Evolutionary conservation across 23 red algal species (phyloP).

Genomic region (Agarophyton chilense): DNA sequence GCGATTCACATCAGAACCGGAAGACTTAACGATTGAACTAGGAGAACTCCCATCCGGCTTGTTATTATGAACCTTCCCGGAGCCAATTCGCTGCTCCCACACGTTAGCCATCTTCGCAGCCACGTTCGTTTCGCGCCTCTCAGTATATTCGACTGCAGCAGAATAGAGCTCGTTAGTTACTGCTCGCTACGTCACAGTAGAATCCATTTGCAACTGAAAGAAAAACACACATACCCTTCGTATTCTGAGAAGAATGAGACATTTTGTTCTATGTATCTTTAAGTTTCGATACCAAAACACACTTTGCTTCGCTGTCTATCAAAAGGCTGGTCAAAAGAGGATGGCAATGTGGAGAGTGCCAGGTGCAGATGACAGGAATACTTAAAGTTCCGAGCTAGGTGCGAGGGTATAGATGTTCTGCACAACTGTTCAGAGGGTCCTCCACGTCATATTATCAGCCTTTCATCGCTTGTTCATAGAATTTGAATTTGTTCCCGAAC

Average conservation of each 20-base stretch:
- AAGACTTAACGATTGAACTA: slow-evolving; percentile 28
- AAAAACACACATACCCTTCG: slow-evolving; percentile 20
- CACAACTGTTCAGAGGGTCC: not conserved
- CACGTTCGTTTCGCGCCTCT: slow-evolving; percentile 31
- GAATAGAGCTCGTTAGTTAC: not conserved
- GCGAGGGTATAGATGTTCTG: slow-evolving; percentile 12
- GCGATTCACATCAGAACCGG: slow-evolving; percentile 6
- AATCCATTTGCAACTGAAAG: not conserved
- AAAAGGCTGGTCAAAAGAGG: too few relatives aligned
- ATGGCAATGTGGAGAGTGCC: too few relatives aligned
- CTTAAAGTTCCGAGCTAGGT: too few relatives aligned
- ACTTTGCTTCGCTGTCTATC: too few relatives aligned
- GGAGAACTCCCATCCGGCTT: not conserved
- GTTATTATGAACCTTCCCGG: not conserved
- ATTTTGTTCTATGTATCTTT: not conserved
- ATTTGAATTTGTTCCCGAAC: not conserved
- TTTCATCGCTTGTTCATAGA: not conserved
- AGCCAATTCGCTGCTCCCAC: slow-evolving; percentile 42
- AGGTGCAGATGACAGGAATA: too few relatives aligned
- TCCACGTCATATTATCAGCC: not conserved
- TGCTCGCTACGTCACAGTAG: not conserved
- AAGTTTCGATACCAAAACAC: not conserved
- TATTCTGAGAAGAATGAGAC: slow-evolving; percentile 38
- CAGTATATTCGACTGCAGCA: slow-evolving; percentile 32
- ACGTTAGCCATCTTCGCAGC: slow-evolving; percentile 50